These are phyloP conservation scores for Aspergillus novofumigatus DNA, from an alignment of 2,329 filamentous ascomycete species.

Conservation along the genomic window DNA sequence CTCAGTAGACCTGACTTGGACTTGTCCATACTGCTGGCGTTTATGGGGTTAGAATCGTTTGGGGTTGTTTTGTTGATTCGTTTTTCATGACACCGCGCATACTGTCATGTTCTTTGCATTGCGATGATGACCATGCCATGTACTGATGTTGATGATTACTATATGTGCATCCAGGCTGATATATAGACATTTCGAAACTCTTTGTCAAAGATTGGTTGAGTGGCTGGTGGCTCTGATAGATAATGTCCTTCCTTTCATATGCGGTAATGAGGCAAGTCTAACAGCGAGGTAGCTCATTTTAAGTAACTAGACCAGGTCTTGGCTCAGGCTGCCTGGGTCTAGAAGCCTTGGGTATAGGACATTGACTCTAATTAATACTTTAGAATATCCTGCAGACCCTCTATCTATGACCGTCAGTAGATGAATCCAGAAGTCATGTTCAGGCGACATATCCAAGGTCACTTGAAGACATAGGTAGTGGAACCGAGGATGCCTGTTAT, in stretches of 20 bases:
- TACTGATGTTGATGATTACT: conserved; percentile 16
- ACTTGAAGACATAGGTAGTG: no score
- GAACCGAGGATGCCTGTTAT: no score
- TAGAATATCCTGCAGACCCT: not conserved
- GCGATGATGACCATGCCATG: conserved; percentile 12
- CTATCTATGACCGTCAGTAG: no score
- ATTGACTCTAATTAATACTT: not conserved
- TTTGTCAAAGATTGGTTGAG: not conserved
- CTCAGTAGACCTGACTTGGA: conserved; percentile 22
- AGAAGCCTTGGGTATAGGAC: not conserved
- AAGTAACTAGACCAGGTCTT: not conserved
- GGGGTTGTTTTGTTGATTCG: conserved; percentile 2
- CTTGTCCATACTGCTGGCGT: conserved; percentile 4
- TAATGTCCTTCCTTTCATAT: not conserved
- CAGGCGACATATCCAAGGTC: no score
- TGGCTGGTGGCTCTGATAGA: not conserved
- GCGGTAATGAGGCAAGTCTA: not conserved
- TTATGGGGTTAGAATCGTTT: conserved; percentile 12
- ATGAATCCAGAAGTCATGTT: no score
- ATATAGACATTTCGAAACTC: conserved; percentile 16
- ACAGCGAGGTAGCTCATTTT: not conserved
- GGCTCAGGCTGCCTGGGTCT: not conserved
- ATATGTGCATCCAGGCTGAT: conserved; percentile 14
- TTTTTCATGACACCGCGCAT: not conserved
- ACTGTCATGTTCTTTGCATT: conserved; percentile 7